Percentiles rank a stretch among this genome's conserved stretches.
These are phyloP conservation scores for Theileria orientalis DNA, from an alignment of 169 alveolate species.

Conservation along the genomic window DNA sequence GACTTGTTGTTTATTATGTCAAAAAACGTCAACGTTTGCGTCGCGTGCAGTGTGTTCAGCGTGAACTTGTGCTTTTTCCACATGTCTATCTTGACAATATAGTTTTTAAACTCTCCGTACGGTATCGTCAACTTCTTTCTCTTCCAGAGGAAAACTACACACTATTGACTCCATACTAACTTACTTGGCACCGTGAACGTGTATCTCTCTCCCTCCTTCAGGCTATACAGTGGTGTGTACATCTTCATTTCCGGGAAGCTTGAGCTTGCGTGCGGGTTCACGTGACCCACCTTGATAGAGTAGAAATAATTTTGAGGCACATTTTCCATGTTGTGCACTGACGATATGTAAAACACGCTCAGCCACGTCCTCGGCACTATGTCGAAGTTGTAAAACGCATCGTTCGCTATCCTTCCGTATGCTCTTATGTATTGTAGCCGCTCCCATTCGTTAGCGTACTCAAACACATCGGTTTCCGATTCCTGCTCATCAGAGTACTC, in stretches of 20 bases:
- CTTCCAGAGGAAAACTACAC: conserved; percentile 74
- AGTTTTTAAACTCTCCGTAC: conserved; percentile 78
- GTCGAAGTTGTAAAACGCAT: conserved; percentile 10
- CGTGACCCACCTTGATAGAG: conserved; percentile 49
- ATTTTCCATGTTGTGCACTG: conserved; percentile 63
- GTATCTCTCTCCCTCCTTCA: conserved; percentile 70
- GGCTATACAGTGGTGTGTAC: conserved; percentile 73
- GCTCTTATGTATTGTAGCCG: conserved; percentile 40
- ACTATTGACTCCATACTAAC: neutral
- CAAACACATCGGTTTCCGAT: neutral
- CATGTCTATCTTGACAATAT: conserved; percentile 73
- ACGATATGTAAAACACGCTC: conserved; percentile 58
- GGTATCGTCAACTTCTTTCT: conserved; percentile 70
- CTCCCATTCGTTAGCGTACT: conserved; percentile 37
- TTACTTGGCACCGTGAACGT: conserved; percentile 65
- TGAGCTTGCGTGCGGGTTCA: conserved; percentile 22
- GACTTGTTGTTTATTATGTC: conserved; percentile 79
- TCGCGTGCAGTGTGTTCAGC: conserved; percentile 76
- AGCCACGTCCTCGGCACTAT: conserved; percentile 51
- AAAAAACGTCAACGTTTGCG: conserved; percentile 69
- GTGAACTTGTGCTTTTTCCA: conserved; percentile 76
- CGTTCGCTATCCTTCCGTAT: conserved; percentile 4
- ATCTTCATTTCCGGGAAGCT: conserved; percentile 49
- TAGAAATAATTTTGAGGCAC: conserved; percentile 52
- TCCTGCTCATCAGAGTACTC: conserved; percentile 22